A percentile compares a stretch with the other conserved stretches of the same genome.
Evolutionary conservation across 768 basidiomycete species (phyloP).

Genomic region (Leucocoprinus leucothites): DNA sequence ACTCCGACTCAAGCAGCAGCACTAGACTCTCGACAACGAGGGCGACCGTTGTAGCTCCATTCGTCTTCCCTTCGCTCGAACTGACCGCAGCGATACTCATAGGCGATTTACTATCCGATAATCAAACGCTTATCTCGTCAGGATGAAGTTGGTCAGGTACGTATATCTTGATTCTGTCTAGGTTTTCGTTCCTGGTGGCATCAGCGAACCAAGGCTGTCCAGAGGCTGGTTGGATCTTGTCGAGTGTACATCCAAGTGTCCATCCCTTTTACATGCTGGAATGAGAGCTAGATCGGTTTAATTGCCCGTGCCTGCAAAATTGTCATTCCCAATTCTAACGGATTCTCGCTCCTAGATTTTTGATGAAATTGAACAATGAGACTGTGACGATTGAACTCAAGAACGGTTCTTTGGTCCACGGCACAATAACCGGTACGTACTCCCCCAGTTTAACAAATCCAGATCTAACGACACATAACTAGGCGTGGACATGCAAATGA

Average conservation of each 20-base stretch:
- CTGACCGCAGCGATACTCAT: too few relatives aligned
- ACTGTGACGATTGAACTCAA: constrained; percentile 98
- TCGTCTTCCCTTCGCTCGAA: too few relatives aligned
- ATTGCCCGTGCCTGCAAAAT: too few relatives aligned
- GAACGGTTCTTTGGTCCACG: constrained; percentile 93
- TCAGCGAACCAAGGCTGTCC: constrained; percentile 6
- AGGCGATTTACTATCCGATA: too few relatives aligned
- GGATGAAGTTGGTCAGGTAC: constrained; percentile 85
- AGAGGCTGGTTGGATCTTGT: constrained; percentile 12
- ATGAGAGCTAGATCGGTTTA: constrained; percentile 6
- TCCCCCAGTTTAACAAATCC: constrained; percentile 2
- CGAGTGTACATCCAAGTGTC: neutral
- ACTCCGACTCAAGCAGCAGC: neutral
- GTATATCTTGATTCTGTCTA: constrained; percentile 16
- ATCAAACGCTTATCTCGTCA: constrained; percentile 15
- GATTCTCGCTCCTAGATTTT: constrained; percentile 55
- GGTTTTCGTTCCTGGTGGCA: constrained; percentile 1
- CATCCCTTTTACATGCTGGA: too few relatives aligned
- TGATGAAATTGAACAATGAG: constrained; percentile 99
- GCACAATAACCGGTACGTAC: constrained; percentile 89
- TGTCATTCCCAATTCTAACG: neutral
- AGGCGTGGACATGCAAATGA: constrained; percentile 99
- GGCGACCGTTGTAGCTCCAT: too few relatives aligned
- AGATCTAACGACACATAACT: constrained; percentile 6
- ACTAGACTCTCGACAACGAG: too few relatives aligned